These are phyloP conservation scores for Nicotiana rustica DNA, from an alignment of 305 asterid genomes.

Conservation along the genomic window DNA sequence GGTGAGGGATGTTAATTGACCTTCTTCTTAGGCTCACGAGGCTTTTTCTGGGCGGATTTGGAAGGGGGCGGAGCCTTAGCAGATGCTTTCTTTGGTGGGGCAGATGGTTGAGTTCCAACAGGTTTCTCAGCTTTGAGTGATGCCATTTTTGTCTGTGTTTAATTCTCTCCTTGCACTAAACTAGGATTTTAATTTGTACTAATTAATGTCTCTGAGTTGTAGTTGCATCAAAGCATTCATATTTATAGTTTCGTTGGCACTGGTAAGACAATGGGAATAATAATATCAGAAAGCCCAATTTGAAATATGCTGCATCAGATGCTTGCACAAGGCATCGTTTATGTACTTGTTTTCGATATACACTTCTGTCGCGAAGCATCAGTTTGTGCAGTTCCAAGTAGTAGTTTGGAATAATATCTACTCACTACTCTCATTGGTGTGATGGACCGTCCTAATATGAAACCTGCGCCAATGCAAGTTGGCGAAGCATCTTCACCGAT, in stretches of 20 bases:
- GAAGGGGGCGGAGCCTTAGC: conserved; percentile 55
- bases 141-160: conserved; percentile 48
- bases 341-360: not conserved
- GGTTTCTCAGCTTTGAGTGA: conserved; percentile 64
- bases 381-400: not conserved
- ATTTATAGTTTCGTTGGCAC: conserved; percentile 47
- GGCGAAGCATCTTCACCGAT: not conserved
- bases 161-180: not conserved
- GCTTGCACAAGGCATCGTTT: conserved; percentile 39
- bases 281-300: conserved; percentile 27
- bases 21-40: conserved; percentile 66
- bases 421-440: not conserved
- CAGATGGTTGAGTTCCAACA: conserved; percentile 47
- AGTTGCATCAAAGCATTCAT: conserved; percentile 18
- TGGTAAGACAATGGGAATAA: conserved; percentile 42
- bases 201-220: not conserved
- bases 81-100: conserved; percentile 53
- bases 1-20: conserved; percentile 33
- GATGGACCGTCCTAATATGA: not conserved
- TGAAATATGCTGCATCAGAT: conserved; percentile 58
- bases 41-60: conserved; percentile 55
- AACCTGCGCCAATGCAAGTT: not conserved
- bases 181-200: not conserved
- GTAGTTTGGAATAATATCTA: not conserved
- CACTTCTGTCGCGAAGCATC: not conserved